Base-by-base conservation (phyloP, 2,329 filamentous ascomycete genomes). In the Fusarium sp. region DNA sequence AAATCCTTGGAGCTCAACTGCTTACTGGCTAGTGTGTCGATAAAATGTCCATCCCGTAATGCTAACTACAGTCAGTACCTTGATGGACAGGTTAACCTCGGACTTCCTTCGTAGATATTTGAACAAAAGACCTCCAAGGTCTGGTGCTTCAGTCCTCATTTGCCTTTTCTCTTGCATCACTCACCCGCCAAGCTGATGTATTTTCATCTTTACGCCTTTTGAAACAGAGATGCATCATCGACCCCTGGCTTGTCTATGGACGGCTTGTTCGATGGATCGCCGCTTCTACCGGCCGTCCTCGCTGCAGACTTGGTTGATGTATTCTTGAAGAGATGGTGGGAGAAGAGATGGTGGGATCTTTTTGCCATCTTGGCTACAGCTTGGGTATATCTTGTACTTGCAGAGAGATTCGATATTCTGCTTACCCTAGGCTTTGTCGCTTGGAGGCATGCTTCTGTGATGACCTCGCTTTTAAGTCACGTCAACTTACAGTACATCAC, bases 61-160 rank as follows among this genome's bases (percentile, higher is more conserved):
- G 28, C 41, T 39, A 64, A 52, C 30, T 28, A 28, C 55, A 15
- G 7, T 17, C 14, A n/a, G 42, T 45, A 80, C 79, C 79, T 80
- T 81, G 79, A 81, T 81, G 77, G 79, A 71, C 71, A 78, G 55
- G 7, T 45, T 45, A 39, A 20, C 42, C 57, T 69, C 42, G 44
- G 56, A 36, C 42, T 39, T 28, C 30, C 32, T 24, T 42, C n/a
- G 50, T 67, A 55, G 51, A 41, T 62, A 32, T 45, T 41, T 30
- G 36, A 50, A n/a, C n/a, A 50, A 30, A 20, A 39, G 8, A 64
- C 41, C 41, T 22, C 38, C 15, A 28, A 50, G 30, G 22, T 38
- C 14, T 51, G 38, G 55, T 22, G 42, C 24, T 41, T 22, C 15
- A 11, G 32, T 59, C 45, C 45, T 56, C 54, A 58, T 60, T 61